Conservation (phyloP, 2,329 filamentous ascomycete species). For the Alternaria sp. region DNA sequence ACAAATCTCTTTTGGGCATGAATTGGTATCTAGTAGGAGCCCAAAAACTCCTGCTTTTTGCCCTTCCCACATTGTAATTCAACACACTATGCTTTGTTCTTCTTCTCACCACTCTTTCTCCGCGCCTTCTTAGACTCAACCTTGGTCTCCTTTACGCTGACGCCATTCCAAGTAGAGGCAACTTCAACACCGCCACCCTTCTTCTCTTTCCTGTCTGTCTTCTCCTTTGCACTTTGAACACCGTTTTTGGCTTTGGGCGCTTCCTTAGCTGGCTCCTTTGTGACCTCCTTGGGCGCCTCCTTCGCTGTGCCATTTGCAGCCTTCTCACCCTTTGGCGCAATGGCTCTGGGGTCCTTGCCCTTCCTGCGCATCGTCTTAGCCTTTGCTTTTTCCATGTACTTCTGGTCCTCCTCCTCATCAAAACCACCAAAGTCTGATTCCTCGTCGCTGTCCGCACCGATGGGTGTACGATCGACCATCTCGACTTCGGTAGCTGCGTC, state of each 20-base stretch:
- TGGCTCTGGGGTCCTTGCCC: slow-evolving; percentile 58
- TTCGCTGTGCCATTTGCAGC: slow-evolving; percentile 28
- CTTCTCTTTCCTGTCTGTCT: slow-evolving; percentile 23
- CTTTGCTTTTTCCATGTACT: slow-evolving; percentile 58
- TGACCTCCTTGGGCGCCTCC: slow-evolving; percentile 15
- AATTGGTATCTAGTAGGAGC: slow-evolving; percentile 12
- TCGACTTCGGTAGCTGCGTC: slow-evolving; percentile 55
- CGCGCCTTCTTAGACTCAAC: slow-evolving; percentile 27
- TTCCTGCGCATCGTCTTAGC: slow-evolving; percentile 56
- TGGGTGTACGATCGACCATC: slow-evolving; percentile 74
- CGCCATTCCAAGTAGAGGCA: slow-evolving; percentile 18
- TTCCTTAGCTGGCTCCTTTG: slow-evolving; percentile 34
- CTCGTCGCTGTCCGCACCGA: slow-evolving; percentile 57
- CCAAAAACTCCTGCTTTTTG: neutral
- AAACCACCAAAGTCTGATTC: slow-evolving; percentile 59
- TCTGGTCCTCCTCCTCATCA: slow-evolving; percentile 60
- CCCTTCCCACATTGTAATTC: neutral
- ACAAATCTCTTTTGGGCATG: neutral
- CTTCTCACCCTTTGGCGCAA: slow-evolving; percentile 34
- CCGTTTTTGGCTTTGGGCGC: slow-evolving; percentile 28
- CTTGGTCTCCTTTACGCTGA: slow-evolving; percentile 24
- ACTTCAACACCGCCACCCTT: slow-evolving; percentile 20
- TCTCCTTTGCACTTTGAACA: slow-evolving; percentile 24
- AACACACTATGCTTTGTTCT: slow-evolving; percentile 28
- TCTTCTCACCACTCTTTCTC: slow-evolving; percentile 35